These are phyloP conservation scores for Arachnomyces sp. DNA, from an alignment of 2,329 filamentous ascomycete genomes.

Conservation along the genomic window DNA sequence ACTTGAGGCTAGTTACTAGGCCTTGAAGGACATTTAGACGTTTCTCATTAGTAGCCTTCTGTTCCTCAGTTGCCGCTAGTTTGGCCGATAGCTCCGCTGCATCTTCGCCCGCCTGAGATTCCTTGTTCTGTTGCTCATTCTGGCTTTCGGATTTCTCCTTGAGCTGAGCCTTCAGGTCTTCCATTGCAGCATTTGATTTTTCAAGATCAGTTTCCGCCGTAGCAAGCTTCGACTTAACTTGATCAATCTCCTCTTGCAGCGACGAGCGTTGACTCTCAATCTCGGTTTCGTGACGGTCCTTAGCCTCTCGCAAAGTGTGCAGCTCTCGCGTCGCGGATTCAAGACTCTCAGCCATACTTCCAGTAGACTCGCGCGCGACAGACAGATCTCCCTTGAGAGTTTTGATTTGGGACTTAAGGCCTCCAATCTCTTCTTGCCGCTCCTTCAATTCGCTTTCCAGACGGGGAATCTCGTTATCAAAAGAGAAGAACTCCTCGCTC, in stretches of 20 bases:
- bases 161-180: conserved; percentile 30
- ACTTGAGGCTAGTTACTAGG: conserved; percentile 48
- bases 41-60: conserved; percentile 42
- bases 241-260: conserved; percentile 36
- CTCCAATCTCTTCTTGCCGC: conserved; percentile 62
- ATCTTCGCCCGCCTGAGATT: conserved; percentile 2
- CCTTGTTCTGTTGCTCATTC: conserved; percentile 20
- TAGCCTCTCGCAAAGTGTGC: conserved; percentile 46
- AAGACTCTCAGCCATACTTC: conserved; percentile 57
- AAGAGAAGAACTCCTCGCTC: conserved; percentile 79
- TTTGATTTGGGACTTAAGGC: conserved; percentile 61
- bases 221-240: conserved; percentile 31
- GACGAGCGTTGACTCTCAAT: conserved; percentile 38
- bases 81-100: conserved; percentile 20
- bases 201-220: conserved; percentile 25
- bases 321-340: conserved; percentile 62
- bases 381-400: conserved; percentile 63
- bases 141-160: conserved; percentile 33
- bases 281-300: conserved; percentile 42
- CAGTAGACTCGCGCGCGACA: conserved; percentile 62
- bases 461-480: conserved; percentile 76
- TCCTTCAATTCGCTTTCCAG: conserved; percentile 67
- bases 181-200: conserved; percentile 22
- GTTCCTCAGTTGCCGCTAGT: conserved; percentile 28
- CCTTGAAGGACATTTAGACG: conserved; percentile 47